A percentile compares a stretch with the other conserved stretches of the same genome.
These are phyloP conservation scores for Colletotrichum musae DNA, from an alignment of 2,329 filamentous ascomycete genomes.

Conservation along the genomic window DNA sequence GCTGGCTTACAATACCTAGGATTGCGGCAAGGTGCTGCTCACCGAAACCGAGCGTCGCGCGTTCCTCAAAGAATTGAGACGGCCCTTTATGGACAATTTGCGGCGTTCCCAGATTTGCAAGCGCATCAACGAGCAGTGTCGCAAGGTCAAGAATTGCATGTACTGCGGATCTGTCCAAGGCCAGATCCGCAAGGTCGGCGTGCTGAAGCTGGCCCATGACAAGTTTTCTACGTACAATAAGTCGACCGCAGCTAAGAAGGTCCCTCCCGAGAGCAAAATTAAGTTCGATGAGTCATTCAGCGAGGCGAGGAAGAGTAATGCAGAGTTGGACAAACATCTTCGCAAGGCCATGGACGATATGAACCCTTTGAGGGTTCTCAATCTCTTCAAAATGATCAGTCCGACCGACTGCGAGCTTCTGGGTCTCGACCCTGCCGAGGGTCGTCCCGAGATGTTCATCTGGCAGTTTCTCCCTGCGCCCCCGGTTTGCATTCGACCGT, in stretches of 20 bases:
- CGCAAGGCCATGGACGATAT: slow-evolving; percentile 95
- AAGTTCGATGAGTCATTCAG: slow-evolving; percentile 89
- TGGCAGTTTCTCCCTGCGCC: slow-evolving; percentile 97
- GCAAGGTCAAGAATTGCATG: slow-evolving; percentile 87
- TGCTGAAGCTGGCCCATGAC: slow-evolving; percentile 95
- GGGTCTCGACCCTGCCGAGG: slow-evolving; percentile 88
- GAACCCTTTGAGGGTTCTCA: slow-evolving; percentile 89
- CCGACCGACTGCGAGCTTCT: slow-evolving; percentile 91
- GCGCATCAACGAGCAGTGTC: slow-evolving; percentile 89
- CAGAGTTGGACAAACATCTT: slow-evolving; percentile 90
- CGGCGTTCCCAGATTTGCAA: slow-evolving; percentile 88
- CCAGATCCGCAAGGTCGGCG: slow-evolving; percentile 90
- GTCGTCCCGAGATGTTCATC: slow-evolving; percentile 94
- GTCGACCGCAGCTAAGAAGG: slow-evolving; percentile 88
- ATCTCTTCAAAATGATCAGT: slow-evolving; percentile 90
- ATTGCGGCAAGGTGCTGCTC: slow-evolving; percentile 88
- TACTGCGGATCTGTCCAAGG: slow-evolving; percentile 89
- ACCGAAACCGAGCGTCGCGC: slow-evolving; percentile 83
- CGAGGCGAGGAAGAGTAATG: slow-evolving; percentile 81
- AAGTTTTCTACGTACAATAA: slow-evolving; percentile 91
- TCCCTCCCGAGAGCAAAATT: slow-evolving; percentile 84
- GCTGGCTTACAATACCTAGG: slow-evolving; percentile 54
- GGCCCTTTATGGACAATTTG: slow-evolving; percentile 88
- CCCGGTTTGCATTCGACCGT: slow-evolving; percentile 93
- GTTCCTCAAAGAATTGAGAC: slow-evolving; percentile 85